These are phyloP conservation scores for Clitocybe nebularis DNA, from an alignment of 1,284 basidiomycete species.

Conservation along the genomic window DNA sequence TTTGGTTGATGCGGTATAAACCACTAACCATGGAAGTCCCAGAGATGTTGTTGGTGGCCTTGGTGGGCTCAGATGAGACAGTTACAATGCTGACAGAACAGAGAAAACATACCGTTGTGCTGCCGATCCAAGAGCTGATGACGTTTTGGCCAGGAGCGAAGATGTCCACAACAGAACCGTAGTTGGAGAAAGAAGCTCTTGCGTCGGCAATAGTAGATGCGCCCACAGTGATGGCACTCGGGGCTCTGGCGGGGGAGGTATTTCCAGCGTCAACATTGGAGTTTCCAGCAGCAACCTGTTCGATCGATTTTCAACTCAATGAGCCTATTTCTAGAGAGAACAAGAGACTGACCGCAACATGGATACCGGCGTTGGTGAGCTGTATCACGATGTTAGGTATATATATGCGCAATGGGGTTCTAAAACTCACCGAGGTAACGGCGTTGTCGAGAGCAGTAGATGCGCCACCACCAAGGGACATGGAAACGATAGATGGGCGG, in stretches of 20 bases:
- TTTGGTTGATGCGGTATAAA: too few relatives aligned
- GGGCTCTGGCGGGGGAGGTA: constrained; percentile 28
- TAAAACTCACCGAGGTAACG: constrained; percentile 11
- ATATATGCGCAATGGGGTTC: not conserved
- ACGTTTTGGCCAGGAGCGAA: constrained; percentile 33
- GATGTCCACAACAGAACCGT: constrained; percentile 30
- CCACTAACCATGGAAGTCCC: constrained; percentile 23
- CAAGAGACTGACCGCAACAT: constrained; percentile 8
- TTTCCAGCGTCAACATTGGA: constrained; percentile 21
- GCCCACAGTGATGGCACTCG: constrained; percentile 63
- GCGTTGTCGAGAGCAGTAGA: constrained; percentile 15
- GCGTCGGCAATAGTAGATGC: constrained; percentile 53
- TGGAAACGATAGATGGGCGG: constrained; percentile 13
- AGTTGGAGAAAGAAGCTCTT: constrained; percentile 30
- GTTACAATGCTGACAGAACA: not conserved
- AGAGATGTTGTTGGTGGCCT: constrained; percentile 25
- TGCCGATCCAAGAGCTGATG: constrained; percentile 29
- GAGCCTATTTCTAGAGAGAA: too few relatives aligned
- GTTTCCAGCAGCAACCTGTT: constrained; percentile 29
- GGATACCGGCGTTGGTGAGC: constrained; percentile 14
- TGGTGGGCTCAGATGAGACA: not conserved
- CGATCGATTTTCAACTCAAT: too few relatives aligned
- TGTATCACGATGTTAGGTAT: not conserved
- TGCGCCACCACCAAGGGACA: constrained; percentile 12
- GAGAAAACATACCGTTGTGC: constrained; percentile 21